These are phyloP conservation scores for Hsuehochloa calcarea DNA, from an alignment of 176 grass and related monocot species.

Conservation along the genomic window DNA sequence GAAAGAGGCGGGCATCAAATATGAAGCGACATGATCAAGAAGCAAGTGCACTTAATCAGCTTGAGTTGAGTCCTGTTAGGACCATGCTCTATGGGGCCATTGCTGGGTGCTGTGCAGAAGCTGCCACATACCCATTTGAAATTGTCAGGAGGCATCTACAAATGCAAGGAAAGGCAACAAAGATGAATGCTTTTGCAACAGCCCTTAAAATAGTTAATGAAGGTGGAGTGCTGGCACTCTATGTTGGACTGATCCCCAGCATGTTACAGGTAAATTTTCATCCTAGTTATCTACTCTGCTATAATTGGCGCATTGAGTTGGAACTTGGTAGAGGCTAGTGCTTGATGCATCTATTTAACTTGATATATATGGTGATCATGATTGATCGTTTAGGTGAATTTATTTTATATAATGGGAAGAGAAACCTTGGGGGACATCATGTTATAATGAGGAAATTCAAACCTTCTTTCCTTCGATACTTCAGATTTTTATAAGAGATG, in stretches of 20 bases:
- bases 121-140: constrained; percentile 88
- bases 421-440: not conserved
- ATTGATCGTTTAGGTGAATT: no score
- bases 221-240: constrained; percentile 84
- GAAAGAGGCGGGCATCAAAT: constrained; percentile 54
- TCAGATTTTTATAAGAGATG: not conserved
- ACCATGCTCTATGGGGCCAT: constrained; percentile 90
- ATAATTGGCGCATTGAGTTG: no score
- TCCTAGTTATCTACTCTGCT: no score
- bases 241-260: constrained; percentile 85
- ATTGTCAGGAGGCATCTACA: constrained; percentile 89
- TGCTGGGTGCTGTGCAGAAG: constrained; percentile 84
- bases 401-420: no score
- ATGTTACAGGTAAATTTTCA: constrained; percentile 72
- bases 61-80: constrained; percentile 71
- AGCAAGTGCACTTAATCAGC: constrained; percentile 74
- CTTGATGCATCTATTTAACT: not conserved
- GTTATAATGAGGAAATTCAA: not conserved
- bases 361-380: not conserved
- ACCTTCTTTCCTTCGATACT: not conserved
- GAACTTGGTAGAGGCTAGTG: not conserved
- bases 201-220: constrained; percentile 85
- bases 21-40: constrained; percentile 61
- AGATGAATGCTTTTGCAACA: constrained; percentile 76
- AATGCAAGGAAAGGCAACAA: constrained; percentile 81